Evolutionary conservation across 148 eudicot species (phyloP).

Genomic region (Selenicereus undatus): DNA sequence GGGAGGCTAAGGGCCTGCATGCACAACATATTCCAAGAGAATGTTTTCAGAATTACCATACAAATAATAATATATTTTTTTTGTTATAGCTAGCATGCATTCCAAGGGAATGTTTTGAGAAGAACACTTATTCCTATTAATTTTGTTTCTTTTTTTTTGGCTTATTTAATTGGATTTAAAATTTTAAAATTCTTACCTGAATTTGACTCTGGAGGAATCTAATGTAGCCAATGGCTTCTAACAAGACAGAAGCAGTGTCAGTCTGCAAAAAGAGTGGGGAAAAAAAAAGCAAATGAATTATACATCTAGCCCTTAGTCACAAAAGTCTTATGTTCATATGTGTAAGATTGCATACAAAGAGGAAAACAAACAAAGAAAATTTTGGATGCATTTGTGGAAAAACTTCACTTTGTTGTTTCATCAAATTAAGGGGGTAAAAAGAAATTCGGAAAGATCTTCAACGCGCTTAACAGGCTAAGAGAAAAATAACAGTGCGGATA

Average conservation of each 20-base stretch:
- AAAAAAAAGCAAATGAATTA: slow-evolving; percentile 1
- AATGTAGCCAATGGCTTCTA: slow-evolving; percentile 92
- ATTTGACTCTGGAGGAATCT: slow-evolving; percentile 95
- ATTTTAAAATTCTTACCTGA: slow-evolving; percentile 46
- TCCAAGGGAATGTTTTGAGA: slow-evolving; percentile 28
- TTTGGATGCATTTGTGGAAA: slow-evolving; percentile 19
- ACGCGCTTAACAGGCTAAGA: too few relatives aligned
- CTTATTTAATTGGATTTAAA: too few relatives aligned
- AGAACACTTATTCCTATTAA: not conserved
- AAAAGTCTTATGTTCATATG: slow-evolving; percentile 15
- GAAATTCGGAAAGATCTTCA: too few relatives aligned
- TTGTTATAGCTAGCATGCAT: not conserved
- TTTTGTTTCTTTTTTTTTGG: not conserved
- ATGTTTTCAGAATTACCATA: slow-evolving; percentile 4
- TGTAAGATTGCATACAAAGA: not conserved
- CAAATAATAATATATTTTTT: not conserved
- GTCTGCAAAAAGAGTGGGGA: slow-evolving; percentile 55
- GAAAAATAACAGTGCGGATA: too few relatives aligned
- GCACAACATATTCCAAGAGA: slow-evolving; percentile 27
- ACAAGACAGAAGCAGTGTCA: slow-evolving; percentile 95
- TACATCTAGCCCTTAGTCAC: not conserved
- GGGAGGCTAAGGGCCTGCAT: slow-evolving; percentile 95
- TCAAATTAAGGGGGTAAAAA: too few relatives aligned
- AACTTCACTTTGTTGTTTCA: slow-evolving; percentile 13
- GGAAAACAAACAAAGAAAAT: not conserved